Conservation (phyloP, 1,139 yeast species). For the Suhomyces atakaporum region DNA sequence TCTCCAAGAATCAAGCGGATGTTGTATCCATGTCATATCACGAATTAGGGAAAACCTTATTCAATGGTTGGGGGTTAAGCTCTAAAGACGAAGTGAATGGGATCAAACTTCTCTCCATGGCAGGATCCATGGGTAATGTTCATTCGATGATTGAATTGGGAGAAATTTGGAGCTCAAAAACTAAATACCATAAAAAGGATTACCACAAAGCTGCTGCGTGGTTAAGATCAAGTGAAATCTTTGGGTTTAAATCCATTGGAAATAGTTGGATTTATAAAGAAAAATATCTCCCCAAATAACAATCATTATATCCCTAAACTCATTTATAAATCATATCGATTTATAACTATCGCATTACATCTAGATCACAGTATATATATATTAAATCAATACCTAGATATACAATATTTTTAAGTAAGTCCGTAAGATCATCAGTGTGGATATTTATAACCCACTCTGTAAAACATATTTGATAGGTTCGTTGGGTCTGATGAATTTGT, state of each 20-base stretch:
- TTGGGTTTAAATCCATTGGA: constrained; percentile 67
- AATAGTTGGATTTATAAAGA: constrained; percentile 80
- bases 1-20: constrained; percentile 32
- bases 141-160: constrained; percentile 77
- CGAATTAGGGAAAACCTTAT: constrained; percentile 64
- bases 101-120: constrained; percentile 59
- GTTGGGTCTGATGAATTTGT: constrained; percentile 19
- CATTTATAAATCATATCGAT: neutral
- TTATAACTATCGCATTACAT: neutral
- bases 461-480: constrained; percentile 17
- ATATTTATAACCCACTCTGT: constrained; percentile 14
- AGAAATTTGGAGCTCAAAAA: constrained; percentile 62
- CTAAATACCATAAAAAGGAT: constrained; percentile 60
- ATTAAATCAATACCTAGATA: neutral
- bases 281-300: constrained; percentile 43
- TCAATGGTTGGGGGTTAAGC: constrained; percentile 61
- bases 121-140: constrained; percentile 69
- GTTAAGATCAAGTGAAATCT: constrained; percentile 65
- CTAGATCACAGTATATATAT: neutral
- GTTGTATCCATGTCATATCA: constrained; percentile 36
- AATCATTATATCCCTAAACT: too few species aligned
- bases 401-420: neutral
- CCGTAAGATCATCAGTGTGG: neutral
- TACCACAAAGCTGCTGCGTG: constrained; percentile 67
- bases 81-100: constrained; percentile 60